A percentile compares a stretch with the other conserved stretches of the same genome.
Evolutionary conservation across 2,329 filamentous ascomycete genomes (phyloP).

Genomic region (Paecilomyces sp.): DNA sequence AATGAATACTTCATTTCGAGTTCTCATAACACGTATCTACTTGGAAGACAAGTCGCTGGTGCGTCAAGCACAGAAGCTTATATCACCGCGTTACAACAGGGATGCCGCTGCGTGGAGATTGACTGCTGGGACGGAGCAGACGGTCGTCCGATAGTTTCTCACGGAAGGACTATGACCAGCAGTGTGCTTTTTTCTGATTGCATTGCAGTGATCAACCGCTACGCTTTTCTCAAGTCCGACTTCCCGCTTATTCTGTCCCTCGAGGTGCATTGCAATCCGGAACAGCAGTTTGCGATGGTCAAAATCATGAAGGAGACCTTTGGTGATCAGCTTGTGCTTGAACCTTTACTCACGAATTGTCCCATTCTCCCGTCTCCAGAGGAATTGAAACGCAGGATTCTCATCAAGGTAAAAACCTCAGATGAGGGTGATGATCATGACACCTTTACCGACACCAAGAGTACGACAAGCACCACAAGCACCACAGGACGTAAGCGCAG

Average conservation of each 20-base stretch:
- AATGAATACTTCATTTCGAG: conserved; percentile 98
- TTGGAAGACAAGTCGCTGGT: conserved; percentile 83
- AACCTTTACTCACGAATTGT: conserved; percentile 63
- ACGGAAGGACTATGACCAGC: conserved; percentile 82
- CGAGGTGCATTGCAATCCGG: conserved; percentile 81
- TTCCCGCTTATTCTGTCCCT: conserved; percentile 92
- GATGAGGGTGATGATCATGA: conserved; percentile 46
- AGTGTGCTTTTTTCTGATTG: conserved; percentile 86
- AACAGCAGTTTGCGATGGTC: conserved; percentile 83
- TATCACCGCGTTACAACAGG: conserved; percentile 76
- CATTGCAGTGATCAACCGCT: conserved; percentile 87
- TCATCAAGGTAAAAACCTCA: conserved; percentile 92
- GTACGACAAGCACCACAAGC: conserved; percentile 29
- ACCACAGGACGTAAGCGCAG: conserved; percentile 51
- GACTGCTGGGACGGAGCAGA: conserved; percentile 96
- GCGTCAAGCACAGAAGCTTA: conserved; percentile 93
- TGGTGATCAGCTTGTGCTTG: conserved; percentile 67
- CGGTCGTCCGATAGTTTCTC: conserved; percentile 80
- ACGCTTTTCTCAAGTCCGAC: conserved; percentile 79
- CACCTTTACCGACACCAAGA: conserved; percentile 43
- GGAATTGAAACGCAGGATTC: conserved; percentile 71
- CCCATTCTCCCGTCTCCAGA: conserved; percentile 75
- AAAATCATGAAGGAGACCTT: conserved; percentile 82
- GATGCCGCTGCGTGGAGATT: conserved; percentile 92
- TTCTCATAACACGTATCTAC: conserved; percentile 95